Base-by-base conservation (phyloP, 1,284 basidiomycete species). In the Sporisorium scitamineum region DNA sequence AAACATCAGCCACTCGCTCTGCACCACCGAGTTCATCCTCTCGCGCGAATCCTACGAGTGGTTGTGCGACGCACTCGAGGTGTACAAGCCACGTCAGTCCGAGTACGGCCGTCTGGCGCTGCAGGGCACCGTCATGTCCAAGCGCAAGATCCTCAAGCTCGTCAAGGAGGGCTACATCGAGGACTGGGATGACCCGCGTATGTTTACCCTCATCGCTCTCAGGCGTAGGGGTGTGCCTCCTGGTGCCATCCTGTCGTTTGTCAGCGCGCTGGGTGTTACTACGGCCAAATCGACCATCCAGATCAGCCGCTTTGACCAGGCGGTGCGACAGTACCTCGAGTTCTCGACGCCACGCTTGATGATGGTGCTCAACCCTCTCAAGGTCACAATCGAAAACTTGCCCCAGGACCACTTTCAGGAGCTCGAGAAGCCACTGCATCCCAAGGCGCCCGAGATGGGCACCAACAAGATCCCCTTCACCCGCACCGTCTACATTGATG, bases 1-100 rank as follows among this genome's bases (percentile, higher is more conserved):
- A 86, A 97, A 98, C 86, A 98, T 99, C 82, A 94, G 95, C 41
- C 97, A 99, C 88, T 99, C 97, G 3, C 89, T 99, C 20, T 99
- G 97, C 86, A 99, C 97, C 1, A 92, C 91, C 44, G 97, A 99
- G 86, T 99, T 99, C 86, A 92, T 98, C 78, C 91, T 92, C n/a
- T 94, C 95, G 10, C 92, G 97, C 61, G 93, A 95, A 84, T 97
- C 95, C 0, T 99, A 99, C 86, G 97, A 99, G 83, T 99, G 97
- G 97, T 89, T 99, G 16, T 99, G 97, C 84, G 96, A 99, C 84
- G 94, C 93, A 2, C 88, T 99, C 32, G 92, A 93, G 73, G 92
- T 99, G 2, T 99, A 99, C 89, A 97, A 96, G 86, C 95, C 97
- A n/a, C 92, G 92, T 70, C 97, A 99, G 87, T 96, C 94, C 65